phyloP scores from a whole-genome alignment of 805 yeast species.

The Wickerhamiella azyma region DNA sequence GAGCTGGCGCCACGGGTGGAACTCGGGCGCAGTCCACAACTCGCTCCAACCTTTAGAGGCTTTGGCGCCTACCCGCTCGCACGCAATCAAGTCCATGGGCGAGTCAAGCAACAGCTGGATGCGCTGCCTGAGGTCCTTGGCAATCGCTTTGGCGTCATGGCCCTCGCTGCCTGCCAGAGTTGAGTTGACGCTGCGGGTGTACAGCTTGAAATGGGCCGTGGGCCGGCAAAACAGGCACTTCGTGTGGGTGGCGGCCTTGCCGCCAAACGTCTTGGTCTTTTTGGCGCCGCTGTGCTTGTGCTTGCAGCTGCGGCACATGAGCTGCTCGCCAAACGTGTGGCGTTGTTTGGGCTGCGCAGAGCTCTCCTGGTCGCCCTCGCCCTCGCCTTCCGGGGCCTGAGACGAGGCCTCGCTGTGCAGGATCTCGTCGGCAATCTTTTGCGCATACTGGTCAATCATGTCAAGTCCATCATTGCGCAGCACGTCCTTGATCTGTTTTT shows the following conservation, averaged over 20 bases:
- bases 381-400: too few relatives aligned
- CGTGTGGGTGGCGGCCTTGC: neutral
- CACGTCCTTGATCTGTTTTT: conserved; percentile 4
- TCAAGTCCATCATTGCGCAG: conserved; percentile 6
- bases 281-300: neutral
- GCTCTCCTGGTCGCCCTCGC: too few relatives aligned
- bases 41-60: conserved; percentile 15
- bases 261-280: neutral
- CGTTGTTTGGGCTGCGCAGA: neutral
- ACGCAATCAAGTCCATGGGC: conserved; percentile 3
- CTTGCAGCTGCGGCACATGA: conserved; percentile 2
- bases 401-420: neutral
- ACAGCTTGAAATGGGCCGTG: neutral
- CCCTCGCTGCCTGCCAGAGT: neutral
- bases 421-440: neutral
- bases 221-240: conserved; percentile 2
- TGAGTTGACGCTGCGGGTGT: neutral
- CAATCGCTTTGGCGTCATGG: neutral
- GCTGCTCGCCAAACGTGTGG: conserved; percentile 1
- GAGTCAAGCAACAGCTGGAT: neutral
- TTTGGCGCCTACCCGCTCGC: neutral
- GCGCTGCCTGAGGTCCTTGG: neutral
- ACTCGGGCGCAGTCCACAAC: conserved; percentile 14
- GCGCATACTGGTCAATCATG: conserved; percentile 3
- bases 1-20: conserved; percentile 12